phyloP scores from a whole-genome alignment of 192 early-diverging fungal genomes.

The Coemansia sp. region DNA sequence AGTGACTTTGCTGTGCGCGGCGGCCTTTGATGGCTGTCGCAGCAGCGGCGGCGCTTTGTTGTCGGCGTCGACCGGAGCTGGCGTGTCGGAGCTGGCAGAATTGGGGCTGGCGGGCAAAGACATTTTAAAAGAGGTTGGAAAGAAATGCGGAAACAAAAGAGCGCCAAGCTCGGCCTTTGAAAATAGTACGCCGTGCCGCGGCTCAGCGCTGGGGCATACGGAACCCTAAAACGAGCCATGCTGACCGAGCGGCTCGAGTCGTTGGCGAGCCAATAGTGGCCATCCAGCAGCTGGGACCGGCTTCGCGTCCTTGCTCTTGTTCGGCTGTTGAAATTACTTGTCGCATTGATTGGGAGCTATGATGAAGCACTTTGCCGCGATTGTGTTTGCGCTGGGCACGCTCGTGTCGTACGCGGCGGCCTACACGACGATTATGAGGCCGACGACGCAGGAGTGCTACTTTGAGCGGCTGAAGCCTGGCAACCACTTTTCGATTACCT shows the following conservation, averaged over 20 bases:
- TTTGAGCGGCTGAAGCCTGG: conserved; percentile 44
- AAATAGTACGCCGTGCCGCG: no score
- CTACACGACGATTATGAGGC: conserved; percentile 48
- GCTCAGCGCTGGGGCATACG: no score
- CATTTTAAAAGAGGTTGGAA: no score
- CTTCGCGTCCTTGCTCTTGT: not conserved
- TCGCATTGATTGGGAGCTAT: conserved; percentile 12
- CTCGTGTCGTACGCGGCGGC: conserved; percentile 32
- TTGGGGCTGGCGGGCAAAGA: not conserved
- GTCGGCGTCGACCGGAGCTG: not conserved
- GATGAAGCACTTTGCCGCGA: conserved; percentile 23
- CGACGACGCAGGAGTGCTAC: conserved; percentile 46
- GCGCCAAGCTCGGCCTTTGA: no score
- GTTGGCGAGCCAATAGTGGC: not conserved
- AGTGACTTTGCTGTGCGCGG: conserved; percentile 21
- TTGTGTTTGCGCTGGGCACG: conserved; percentile 21
- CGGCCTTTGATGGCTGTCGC: conserved; percentile 14
- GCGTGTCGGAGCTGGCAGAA: not conserved
- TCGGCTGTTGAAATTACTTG: not conserved
- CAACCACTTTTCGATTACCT: conserved; percentile 44
- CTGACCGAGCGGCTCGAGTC: not conserved
- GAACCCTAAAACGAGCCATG: not conserved
- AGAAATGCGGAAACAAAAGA: no score
- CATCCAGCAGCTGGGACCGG: not conserved
- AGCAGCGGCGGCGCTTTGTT: not conserved